Evolutionary conservation across 495 filamentous ascomycete genomes (phyloP).

Genomic region (Cenococcum geophilum): DNA sequence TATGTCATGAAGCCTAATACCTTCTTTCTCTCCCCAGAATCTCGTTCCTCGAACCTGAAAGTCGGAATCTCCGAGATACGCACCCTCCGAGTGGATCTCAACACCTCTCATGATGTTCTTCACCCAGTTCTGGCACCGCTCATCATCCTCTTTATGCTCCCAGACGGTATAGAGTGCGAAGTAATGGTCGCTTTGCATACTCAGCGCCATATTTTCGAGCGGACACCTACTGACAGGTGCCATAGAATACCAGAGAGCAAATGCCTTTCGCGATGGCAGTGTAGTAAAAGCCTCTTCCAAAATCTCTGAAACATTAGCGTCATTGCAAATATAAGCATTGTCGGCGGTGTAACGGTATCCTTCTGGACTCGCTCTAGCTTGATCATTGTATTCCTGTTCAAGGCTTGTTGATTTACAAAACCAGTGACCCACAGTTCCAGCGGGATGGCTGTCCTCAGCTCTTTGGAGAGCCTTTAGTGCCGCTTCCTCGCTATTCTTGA

Average conservation of each 20-base stretch:
- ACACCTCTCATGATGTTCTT: constrained; percentile 39
- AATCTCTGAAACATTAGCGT: constrained; percentile 40
- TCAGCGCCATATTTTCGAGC: constrained; percentile 47
- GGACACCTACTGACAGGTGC: constrained; percentile 39
- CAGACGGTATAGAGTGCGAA: constrained; percentile 49
- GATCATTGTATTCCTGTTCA: constrained; percentile 39
- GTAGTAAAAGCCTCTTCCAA: constrained; percentile 44
- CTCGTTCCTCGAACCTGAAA: constrained; percentile 42
- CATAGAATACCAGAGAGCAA: constrained; percentile 48
- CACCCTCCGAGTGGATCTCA: constrained; percentile 39
- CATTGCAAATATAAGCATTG: constrained; percentile 46
- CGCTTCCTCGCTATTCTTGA: constrained; percentile 37
- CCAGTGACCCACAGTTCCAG: constrained; percentile 32
- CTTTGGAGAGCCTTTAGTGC: constrained; percentile 36
- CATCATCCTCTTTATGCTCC: constrained; percentile 44
- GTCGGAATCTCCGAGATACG: constrained; percentile 51
- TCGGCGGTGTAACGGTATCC: constrained; percentile 46
- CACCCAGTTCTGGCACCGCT: constrained; percentile 41
- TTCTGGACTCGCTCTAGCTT: constrained; percentile 41
- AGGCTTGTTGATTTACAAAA: constrained; percentile 41
- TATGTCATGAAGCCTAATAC: constrained; percentile 36
- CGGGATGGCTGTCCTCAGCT: constrained; percentile 38
- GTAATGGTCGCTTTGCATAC: constrained; percentile 51
- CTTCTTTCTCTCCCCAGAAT: constrained; percentile 44
- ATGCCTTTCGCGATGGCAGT: constrained; percentile 40